Conservation (phyloP, 768 basidiomycete genomes). For the Floccularia luteovirens region DNA sequence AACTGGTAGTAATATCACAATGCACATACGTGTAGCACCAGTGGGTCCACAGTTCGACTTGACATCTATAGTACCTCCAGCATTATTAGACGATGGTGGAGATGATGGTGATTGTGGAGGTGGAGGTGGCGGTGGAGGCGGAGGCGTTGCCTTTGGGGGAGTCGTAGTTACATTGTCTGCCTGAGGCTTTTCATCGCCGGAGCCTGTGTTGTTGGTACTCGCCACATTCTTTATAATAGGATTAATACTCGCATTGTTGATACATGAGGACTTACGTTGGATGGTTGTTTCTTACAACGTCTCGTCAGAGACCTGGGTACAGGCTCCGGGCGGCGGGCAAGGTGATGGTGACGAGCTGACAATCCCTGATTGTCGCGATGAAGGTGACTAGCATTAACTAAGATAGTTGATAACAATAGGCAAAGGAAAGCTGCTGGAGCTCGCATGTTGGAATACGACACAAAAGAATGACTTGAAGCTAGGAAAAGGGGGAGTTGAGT, state of each 20-base stretch:
- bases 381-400: constrained; percentile 23
- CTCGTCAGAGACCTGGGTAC: constrained; percentile 7
- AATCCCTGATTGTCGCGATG: constrained; percentile 18
- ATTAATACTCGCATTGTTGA: too few species aligned
- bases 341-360: constrained; percentile 25
- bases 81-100: not conserved
- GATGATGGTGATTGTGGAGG: constrained; percentile 3
- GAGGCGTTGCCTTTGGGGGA: constrained; percentile 8
- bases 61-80: constrained; percentile 24
- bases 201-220: too few species aligned
- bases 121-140: constrained; percentile 6
- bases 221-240: too few species aligned
- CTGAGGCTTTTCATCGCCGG: too few species aligned
- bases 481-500: constrained; percentile 5
- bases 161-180: constrained; percentile 6
- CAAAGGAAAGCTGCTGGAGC: constrained; percentile 26
- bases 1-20: not conserved
- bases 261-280: too few species aligned
- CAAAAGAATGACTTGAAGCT: constrained; percentile 10
- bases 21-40: constrained; percentile 40
- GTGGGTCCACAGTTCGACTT: constrained; percentile 33
- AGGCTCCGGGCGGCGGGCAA: constrained; percentile 23
- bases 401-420: constrained; percentile 23
- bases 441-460: constrained; percentile 43
- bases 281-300: constrained; percentile 17